Base-by-base conservation (phyloP, 2,329 filamentous ascomycete genomes). In the Ceratocystis huliohia region DNA sequence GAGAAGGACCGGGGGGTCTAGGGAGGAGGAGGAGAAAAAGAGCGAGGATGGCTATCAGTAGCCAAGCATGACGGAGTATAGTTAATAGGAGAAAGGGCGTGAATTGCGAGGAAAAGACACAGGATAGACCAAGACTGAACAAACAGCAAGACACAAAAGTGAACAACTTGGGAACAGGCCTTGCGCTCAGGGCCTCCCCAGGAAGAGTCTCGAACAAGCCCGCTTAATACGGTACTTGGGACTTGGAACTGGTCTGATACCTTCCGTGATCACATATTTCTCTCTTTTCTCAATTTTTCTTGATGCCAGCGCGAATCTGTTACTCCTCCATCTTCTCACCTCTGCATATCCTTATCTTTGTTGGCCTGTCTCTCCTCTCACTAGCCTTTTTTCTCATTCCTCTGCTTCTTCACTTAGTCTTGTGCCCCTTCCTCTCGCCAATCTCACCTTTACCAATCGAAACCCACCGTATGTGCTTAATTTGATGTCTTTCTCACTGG, bases 201-300 rank as follows among this genome's bases (percentile, higher is more conserved):
- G 22, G 53, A 57, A 57, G 10, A 57, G 53, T 57, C 53, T 57
- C 22, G 53, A 57, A 57, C 53, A 17, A 28, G 25, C 53, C 53
- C 22, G 25, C 53, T 57, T 50, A 22, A 57, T n/a, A 50, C 46
- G 46, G 46, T 50, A 57, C 53, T 30, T 13, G 53, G 25, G 25
- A 57, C 53, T 28, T 57, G 53, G 53, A 57, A 57, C 53, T 57
- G 10, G 53, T 57, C 53, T 57, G 53, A 57, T 57, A 57, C 53
- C 33, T 22, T 17, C 25, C 53, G 22, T 57, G 22, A 57, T 57
- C 53, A 57, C 25, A 4, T 28, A 13, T 28, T 57, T 57, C 6
- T 57, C 53, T 57, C 53, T 57, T 57, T 57, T 33, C 53, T 57
- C 53, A 48, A 20, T 22, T 50, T 20, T 50, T 25, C 48, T 48